Evolutionary conservation across 2,329 filamentous ascomycete species (phyloP).

Genomic region (Hysterium pulicare): DNA sequence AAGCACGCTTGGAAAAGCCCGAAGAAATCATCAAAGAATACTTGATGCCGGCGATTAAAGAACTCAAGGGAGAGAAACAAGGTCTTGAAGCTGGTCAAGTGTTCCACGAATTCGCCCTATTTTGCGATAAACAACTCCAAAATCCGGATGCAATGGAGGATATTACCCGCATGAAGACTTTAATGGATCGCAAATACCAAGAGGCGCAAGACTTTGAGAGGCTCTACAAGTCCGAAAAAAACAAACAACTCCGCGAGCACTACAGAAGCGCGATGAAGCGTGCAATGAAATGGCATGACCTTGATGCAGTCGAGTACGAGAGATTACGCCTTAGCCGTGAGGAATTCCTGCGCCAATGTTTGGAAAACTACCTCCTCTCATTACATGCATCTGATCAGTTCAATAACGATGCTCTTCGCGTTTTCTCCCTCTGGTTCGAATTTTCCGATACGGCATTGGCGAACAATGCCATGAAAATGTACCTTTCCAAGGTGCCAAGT

Average conservation of each 20-base stretch:
- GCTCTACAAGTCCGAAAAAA: conserved; percentile 50
- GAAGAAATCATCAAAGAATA: conserved; percentile 87
- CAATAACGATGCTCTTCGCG: conserved; percentile 85
- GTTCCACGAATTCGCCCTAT: conserved; percentile 90
- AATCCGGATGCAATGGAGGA: conserved; percentile 83
- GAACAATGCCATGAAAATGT: conserved; percentile 69
- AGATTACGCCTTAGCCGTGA: conserved; percentile 72
- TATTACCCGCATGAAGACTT: conserved; percentile 71
- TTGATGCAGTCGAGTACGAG: conserved; percentile 83
- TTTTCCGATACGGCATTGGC: conserved; percentile 71
- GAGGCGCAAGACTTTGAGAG: conserved; percentile 73
- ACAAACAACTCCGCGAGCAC: conserved; percentile 46
- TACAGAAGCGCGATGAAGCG: conserved; percentile 60
- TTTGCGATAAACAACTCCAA: conserved; percentile 91
- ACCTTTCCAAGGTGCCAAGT: conserved; percentile 74
- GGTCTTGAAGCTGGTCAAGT: conserved; percentile 79
- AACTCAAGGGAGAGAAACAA: conserved; percentile 65
- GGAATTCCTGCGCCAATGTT: conserved; percentile 79
- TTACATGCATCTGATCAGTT: conserved; percentile 82
- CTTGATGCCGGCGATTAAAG: conserved; percentile 76
- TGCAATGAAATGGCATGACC: conserved; percentile 82
- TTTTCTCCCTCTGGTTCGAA: conserved; percentile 92
- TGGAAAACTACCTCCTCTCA: conserved; percentile 89
- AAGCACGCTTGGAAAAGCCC: conserved; percentile 85
- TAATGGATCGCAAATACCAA: conserved; percentile 75